Base-by-base conservation (phyloP, 345 rosid genomes). In the Eutrema yunnanense region DNA sequence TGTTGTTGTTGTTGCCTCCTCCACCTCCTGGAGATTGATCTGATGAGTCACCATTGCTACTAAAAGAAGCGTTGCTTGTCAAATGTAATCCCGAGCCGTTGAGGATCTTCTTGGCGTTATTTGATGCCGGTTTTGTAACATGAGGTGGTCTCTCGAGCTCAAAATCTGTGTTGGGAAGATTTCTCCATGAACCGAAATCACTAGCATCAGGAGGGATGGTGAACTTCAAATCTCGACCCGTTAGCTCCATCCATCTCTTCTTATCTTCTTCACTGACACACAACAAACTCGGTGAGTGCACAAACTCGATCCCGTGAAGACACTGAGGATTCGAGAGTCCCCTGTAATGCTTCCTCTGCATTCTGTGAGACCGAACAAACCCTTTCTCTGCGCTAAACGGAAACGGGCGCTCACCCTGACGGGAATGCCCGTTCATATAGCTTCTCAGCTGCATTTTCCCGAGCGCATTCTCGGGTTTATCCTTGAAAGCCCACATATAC, bases 401-500 rank as follows among this genome's bases (percentile, higher is more conserved):
- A 78, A 92, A 92, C 0, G 94, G 89, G 0, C 91, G 87, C 74
- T 96, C 98, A 1, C 99, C 99, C 71, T 88, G 98, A 32, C 99
- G 94, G 38, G 97, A 96, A 74, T 94, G 98, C 30, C 98, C 98
- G 14, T 94, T 94, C 98, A 94, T 94, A 81, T 86, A 96, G 71
- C 97, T 96, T 79, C 99, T 79, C 78, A 95, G 75, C 82, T 95
- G 99, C 99, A 95, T 95, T 85, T 95, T 95, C 43, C 99, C 99
- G 49, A 92, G 77, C 0, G 99, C 96, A 76, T 92, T 90, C 73
- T 95, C 99, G 0, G 99, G 98, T 67, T 94, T 92, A 67, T 92
- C 99, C 82, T 92, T 95, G 62, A 95, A 95, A 62, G 84, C 96
- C 99, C 99, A 95, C 99, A 95, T 92, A 70, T 95, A 95, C 90